These are phyloP conservation scores for Aphanocladium album DNA, from an alignment of 2,329 filamentous ascomycete species.

Conservation along the genomic window DNA sequence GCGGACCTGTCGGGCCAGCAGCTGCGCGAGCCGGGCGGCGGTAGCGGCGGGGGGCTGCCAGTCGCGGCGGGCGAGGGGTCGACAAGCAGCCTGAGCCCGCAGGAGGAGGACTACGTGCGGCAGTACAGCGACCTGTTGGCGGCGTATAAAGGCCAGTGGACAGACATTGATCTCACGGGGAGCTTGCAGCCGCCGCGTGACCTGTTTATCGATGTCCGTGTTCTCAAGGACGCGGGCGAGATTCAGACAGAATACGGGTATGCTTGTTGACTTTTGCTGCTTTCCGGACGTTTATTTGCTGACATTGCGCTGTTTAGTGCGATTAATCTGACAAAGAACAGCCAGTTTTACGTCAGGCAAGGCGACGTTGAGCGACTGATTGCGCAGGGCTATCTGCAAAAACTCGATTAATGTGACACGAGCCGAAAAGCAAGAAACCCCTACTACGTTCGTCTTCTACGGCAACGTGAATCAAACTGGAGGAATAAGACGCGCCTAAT, in stretches of 20 bases:
- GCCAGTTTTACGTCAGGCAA: constrained; percentile 93
- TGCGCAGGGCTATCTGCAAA: constrained; percentile 89
- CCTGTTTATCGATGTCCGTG: constrained; percentile 92
- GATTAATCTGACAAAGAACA: constrained; percentile 96
- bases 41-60: constrained; percentile 26
- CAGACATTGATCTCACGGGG: constrained; percentile 91
- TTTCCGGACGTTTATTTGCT: not conserved
- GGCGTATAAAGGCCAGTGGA: constrained; percentile 98
- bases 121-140: constrained; percentile 88
- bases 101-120: constrained; percentile 93
- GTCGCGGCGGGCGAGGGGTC: constrained; percentile 45
- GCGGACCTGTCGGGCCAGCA: constrained; percentile 63
- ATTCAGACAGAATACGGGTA: constrained; percentile 99
- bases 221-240: constrained; percentile 94
- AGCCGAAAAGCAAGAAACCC: not conserved
- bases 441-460: no score
- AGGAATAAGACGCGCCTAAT: no score
- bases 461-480: no score
- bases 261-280: constrained; percentile 27
- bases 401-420: constrained; percentile 60
- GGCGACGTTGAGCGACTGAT: constrained; percentile 94
- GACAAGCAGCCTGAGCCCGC: constrained; percentile 80
- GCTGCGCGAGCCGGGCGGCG: constrained; percentile 33
- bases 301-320: constrained; percentile 54
- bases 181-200: constrained; percentile 91